Percentiles rank a stretch among this genome's conserved stretches.
Conservation (phyloP, 1,284 basidiomycete genomes). For the Tilletia setariae region DNA sequence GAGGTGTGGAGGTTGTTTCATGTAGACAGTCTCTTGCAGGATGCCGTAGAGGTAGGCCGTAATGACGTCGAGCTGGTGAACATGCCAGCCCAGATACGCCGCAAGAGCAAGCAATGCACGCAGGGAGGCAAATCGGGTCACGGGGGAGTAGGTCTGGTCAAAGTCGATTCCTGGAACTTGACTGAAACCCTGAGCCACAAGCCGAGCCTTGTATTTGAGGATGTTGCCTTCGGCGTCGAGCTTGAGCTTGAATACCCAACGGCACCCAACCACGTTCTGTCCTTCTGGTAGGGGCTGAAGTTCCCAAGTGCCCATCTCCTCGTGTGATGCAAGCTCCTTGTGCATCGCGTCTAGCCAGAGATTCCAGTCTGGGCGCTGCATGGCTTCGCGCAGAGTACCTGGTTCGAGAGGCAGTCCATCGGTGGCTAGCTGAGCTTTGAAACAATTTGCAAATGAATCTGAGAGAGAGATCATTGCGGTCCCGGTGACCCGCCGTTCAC, state of each 20-base stretch:
- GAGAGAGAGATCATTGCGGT: neutral
- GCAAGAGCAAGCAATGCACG: too few relatives aligned
- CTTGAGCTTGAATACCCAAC: slow-evolving; percentile 56
- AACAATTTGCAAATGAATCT: neutral
- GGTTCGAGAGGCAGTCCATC: neutral
- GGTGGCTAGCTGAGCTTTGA: neutral
- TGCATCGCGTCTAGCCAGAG: neutral
- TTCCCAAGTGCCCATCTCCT: slow-evolving; percentile 36
- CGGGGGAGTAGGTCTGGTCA: too few relatives aligned
- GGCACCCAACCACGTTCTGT: slow-evolving; percentile 40
- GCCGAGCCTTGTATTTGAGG: slow-evolving; percentile 1
- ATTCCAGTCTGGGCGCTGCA: slow-evolving; percentile 1
- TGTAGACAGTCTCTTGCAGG: too few relatives aligned
- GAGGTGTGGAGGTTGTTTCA: too few relatives aligned
- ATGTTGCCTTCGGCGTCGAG: slow-evolving; percentile 7
- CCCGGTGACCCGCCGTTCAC: neutral
- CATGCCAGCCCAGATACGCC: too few relatives aligned
- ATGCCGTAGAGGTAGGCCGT: too few relatives aligned
- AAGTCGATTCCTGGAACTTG: too few relatives aligned
- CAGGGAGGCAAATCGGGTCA: too few relatives aligned
- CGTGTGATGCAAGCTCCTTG: neutral
- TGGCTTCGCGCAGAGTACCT: too few relatives aligned
- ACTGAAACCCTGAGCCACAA: too few relatives aligned
- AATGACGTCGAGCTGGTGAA: too few relatives aligned
- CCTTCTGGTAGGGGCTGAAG: slow-evolving; percentile 37